Percentiles rank a stretch among this genome's conserved stretches.
phyloP scores from a whole-genome alignment of 2,329 filamentous ascomycete genomes.

The Neoscytalidium dimidiatum region DNA sequence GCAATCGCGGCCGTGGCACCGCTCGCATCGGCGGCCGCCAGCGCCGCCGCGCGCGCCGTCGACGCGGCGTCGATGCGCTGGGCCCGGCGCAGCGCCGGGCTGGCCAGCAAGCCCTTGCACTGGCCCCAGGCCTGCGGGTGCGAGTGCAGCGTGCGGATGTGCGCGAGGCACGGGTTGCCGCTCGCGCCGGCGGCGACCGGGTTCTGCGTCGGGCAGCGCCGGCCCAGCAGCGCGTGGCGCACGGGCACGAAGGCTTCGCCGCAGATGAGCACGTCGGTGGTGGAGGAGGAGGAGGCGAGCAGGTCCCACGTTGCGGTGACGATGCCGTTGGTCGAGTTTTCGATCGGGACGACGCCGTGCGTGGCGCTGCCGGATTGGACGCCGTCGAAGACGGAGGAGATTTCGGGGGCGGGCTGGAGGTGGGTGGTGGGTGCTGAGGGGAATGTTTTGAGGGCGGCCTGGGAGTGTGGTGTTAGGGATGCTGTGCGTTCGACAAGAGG shows the following conservation, averaged over 20 bases:
- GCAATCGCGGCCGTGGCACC: slow-evolving; percentile 75
- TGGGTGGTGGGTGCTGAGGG: slow-evolving; percentile 14
- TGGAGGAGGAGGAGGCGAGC: slow-evolving; percentile 69
- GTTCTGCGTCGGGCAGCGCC: slow-evolving; percentile 6
- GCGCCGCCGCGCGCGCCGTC: slow-evolving; percentile 75
- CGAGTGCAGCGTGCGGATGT: slow-evolving; percentile 78
- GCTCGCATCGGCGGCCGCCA: slow-evolving; percentile 62
- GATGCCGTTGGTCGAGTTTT: slow-evolving; percentile 93
- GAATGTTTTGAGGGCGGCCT: background rate
- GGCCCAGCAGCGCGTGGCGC: slow-evolving; percentile 80
- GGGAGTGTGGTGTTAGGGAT: background rate
- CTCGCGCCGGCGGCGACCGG: background rate
- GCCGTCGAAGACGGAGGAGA: slow-evolving; percentile 74
- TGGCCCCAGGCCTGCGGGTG: slow-evolving; percentile 96
- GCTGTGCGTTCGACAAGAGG: slow-evolving; percentile 38
- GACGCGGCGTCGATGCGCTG: slow-evolving; percentile 78
- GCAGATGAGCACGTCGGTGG: slow-evolving; percentile 70
- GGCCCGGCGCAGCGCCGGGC: slow-evolving; percentile 62
- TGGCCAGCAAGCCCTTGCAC: slow-evolving; percentile 72
- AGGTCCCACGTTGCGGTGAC: slow-evolving; percentile 89
- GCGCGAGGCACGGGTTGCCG: slow-evolving; percentile 43
- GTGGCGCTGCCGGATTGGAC: slow-evolving; percentile 67
- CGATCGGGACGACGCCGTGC: slow-evolving; percentile 87
- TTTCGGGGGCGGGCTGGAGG: slow-evolving; percentile 47
- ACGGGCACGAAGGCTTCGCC: slow-evolving; percentile 86